Base-by-base conservation (phyloP, 148 eudicot genomes). In the Chenopodium formosanum region DNA sequence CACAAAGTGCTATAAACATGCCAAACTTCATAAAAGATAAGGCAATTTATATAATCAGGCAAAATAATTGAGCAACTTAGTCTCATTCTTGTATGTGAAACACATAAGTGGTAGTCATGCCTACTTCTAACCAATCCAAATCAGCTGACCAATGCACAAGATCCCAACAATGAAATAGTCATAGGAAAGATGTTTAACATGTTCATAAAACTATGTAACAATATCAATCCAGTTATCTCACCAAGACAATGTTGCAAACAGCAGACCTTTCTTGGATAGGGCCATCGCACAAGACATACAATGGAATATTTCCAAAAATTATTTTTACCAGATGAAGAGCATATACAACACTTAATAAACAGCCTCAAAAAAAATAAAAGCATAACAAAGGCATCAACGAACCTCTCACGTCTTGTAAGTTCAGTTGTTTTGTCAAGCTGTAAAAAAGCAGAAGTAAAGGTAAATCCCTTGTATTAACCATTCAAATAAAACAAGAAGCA, bases 381-480 rank as follows among this genome's bases (percentile, higher is more conserved):
- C 23, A 77, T n/a, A 68, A 32, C 52, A 50, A 27, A 79, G 85
- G 46, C 64, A 64, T 70, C 58, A 20, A 86, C 92, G 76, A 81
- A 93, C 98, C 98, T 92, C 87, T 95, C 97, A 84, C 98, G 97
- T 77, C 98, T 87, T 79, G 98, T 91, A 80, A 95, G 97, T 83
- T 93, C 98, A 63, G 91, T 83, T 13, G 95, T 87, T 89, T 92
- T 95, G 80, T 95, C 98, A 48, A 91, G 65, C 98, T 95, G 97
- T 76, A 48, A 81, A 71, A 74, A 46, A 19, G 46, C 12, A 84
- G 37, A 73, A 82, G 50, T 66, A 76, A 64, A 47, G 32, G 37
- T 85, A 27, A 74, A 62, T 48, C 47, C 13, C 23, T 67, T 11
- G 7, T 23, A 64, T 63, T 23, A 31, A 23, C 12, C 66, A 27